Evolutionary conservation across 768 basidiomycete species (phyloP).

Genomic region (Trametes coccinea): DNA sequence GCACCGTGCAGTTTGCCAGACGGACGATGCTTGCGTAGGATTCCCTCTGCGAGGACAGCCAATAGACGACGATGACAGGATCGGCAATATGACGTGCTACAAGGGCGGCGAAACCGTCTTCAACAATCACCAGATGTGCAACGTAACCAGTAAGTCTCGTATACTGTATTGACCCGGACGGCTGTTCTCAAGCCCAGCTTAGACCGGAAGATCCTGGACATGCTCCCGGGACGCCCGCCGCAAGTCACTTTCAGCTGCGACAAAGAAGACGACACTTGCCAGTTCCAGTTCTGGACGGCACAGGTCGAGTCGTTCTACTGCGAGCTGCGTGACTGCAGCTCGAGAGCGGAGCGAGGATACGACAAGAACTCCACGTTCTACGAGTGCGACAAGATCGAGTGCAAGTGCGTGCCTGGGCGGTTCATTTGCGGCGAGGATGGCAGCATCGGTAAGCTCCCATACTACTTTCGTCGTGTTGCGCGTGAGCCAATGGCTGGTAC

Average conservation of each 20-base stretch:
- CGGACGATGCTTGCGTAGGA: constrained; percentile 72
- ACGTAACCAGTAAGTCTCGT: constrained; percentile 84
- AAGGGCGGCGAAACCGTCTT: constrained; percentile 91
- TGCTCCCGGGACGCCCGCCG: constrained; percentile 87
- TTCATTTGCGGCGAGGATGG: constrained; percentile 97
- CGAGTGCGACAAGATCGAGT: constrained; percentile 80
- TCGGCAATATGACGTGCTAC: constrained; percentile 88
- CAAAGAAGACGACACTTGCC: constrained; percentile 59
- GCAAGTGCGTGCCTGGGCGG: constrained; percentile 88
- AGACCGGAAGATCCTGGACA: constrained; percentile 95
- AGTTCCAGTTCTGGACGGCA: constrained; percentile 98
- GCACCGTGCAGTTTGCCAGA: constrained; percentile 71
- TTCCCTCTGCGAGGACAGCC: constrained; percentile 65
- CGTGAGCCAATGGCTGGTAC: too few relatives aligned
- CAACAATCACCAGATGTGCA: constrained; percentile 95
- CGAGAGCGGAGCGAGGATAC: constrained; percentile 49
- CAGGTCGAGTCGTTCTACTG: constrained; percentile 96
- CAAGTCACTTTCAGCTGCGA: constrained; percentile 97
- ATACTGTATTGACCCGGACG: too few relatives aligned
- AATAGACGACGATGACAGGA: constrained; percentile 37
- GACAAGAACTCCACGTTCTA: constrained; percentile 75
- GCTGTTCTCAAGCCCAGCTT: background rate
- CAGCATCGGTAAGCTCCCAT: constrained; percentile 73
- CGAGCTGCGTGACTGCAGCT: constrained; percentile 69
- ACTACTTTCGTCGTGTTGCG: background rate